Percentiles rank a stretch among this genome's conserved stretches.
These are phyloP conservation scores for Nemania diffusa DNA, from an alignment of 2,329 filamentous ascomycete species.

Conservation along the genomic window DNA sequence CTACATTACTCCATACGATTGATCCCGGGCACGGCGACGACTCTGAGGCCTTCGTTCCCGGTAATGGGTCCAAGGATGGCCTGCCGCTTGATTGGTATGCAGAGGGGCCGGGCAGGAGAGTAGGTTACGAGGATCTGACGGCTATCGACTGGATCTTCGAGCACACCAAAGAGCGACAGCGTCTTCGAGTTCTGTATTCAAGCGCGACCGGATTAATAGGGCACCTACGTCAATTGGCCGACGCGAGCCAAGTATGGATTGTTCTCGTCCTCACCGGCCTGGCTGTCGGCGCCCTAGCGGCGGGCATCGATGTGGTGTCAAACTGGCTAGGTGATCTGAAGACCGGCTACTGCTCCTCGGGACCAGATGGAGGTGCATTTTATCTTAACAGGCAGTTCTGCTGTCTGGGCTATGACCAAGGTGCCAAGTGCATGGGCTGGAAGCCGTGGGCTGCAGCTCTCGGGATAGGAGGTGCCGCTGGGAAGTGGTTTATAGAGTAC, in stretches of 20 bases:
- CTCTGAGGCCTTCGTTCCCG: slow-evolving; percentile 23
- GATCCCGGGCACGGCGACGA: slow-evolving; percentile 34
- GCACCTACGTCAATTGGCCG: slow-evolving; percentile 76
- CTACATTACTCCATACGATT: slow-evolving; percentile 42
- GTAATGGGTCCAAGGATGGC: slow-evolving; percentile 57
- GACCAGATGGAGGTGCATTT: slow-evolving; percentile 81
- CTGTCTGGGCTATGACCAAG: slow-evolving; percentile 89
- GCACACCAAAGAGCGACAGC: slow-evolving; percentile 93
- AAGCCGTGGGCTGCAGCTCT: slow-evolving; percentile 83
- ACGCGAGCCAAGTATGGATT: slow-evolving; percentile 92
- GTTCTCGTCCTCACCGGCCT: slow-evolving; percentile 87
- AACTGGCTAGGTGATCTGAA: slow-evolving; percentile 96
- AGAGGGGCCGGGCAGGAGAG: slow-evolving; percentile 87
- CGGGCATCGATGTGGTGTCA: slow-evolving; percentile 87
- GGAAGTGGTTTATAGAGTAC: slow-evolving; percentile 86
- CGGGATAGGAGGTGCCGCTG: slow-evolving; percentile 71
- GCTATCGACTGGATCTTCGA: slow-evolving; percentile 99
- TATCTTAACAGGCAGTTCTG: slow-evolving; percentile 94
- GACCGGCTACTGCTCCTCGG: slow-evolving; percentile 83
- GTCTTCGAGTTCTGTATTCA: slow-evolving; percentile 79
- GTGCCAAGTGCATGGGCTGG: slow-evolving; percentile 87
- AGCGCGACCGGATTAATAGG: slow-evolving; percentile 77
- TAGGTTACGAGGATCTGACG: slow-evolving; percentile 95
- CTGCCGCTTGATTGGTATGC: slow-evolving; percentile 81
- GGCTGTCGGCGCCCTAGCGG: slow-evolving; percentile 84